These are phyloP conservation scores for Pleurotus eryngii DNA, from an alignment of 768 basidiomycete genomes.

Conservation along the genomic window DNA sequence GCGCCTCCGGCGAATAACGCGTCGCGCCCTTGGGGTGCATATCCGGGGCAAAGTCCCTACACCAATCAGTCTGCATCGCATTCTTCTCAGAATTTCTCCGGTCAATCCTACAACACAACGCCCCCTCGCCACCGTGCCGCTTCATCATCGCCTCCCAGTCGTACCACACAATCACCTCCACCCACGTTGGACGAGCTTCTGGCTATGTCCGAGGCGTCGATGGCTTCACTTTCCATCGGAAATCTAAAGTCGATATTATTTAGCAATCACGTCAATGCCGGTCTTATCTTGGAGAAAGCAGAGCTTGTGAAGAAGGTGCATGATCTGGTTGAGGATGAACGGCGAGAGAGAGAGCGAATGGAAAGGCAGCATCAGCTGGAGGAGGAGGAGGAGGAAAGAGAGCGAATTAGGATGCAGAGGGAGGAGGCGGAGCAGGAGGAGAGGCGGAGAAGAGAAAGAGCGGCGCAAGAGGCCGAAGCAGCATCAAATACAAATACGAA, in stretches of 20 bases:
- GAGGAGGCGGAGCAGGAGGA: constrained; percentile 34
- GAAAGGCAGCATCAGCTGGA: constrained; percentile 41
- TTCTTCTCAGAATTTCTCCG: constrained; percentile 17
- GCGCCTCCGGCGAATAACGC: constrained; percentile 16
- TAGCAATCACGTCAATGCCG: constrained; percentile 77
- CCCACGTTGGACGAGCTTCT: constrained; percentile 73
- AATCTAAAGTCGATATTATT: constrained; percentile 78
- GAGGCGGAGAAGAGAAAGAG: constrained; percentile 21
- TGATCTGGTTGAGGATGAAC: constrained; percentile 62
- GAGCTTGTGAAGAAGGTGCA: constrained; percentile 76
- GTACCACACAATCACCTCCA: constrained; percentile 31
- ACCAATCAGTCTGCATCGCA: constrained; percentile 16
- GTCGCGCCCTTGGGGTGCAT: background rate
- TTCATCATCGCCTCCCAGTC: constrained; percentile 23
- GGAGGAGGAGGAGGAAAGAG: constrained; percentile 38
- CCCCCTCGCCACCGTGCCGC: constrained; percentile 40
- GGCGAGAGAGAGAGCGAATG: constrained; percentile 47
- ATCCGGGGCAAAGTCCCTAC: constrained; percentile 7
- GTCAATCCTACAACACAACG: constrained; percentile 10
- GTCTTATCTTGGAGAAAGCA: constrained; percentile 80
- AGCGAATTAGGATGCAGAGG: constrained; percentile 25
- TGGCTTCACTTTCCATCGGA: constrained; percentile 64
- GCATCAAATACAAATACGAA: background rate
- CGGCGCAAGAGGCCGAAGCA: background rate
- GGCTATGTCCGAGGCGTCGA: constrained; percentile 49